Percentiles rank a stretch among this genome's conserved stretches.
These are phyloP conservation scores for Leptomonas pyrrhocoris DNA, from an alignment of 208 protist species.

Conservation along the genomic window DNA sequence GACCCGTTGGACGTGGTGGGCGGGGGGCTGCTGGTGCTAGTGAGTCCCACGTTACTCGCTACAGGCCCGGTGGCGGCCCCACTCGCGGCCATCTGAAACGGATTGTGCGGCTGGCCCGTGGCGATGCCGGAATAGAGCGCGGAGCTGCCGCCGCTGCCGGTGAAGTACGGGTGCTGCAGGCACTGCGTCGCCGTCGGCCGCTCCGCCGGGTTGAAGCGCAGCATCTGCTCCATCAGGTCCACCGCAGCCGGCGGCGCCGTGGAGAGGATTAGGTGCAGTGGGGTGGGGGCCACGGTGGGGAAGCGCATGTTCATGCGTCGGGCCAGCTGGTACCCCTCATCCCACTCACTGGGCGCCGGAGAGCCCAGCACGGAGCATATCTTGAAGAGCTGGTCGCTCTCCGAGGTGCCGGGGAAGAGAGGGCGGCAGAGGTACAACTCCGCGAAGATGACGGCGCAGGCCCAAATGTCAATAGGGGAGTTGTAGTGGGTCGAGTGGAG, in stretches of 20 bases:
- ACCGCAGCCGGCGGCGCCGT: slow-evolving; percentile 93
- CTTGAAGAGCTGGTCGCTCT: slow-evolving; percentile 97
- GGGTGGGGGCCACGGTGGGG: slow-evolving; percentile 86
- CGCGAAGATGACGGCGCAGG: slow-evolving; percentile 95
- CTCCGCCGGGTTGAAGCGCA: slow-evolving; percentile 95
- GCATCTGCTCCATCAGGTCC: slow-evolving; percentile 95
- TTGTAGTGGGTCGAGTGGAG: slow-evolving; percentile 97
- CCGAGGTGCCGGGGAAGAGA: slow-evolving; percentile 95
- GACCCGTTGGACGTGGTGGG: slow-evolving; percentile 39
- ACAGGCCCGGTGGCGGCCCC: slow-evolving; percentile 19
- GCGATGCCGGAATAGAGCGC: slow-evolving; percentile 81
- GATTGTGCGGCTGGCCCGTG: slow-evolving; percentile 90
- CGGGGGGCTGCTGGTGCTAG: slow-evolving; percentile 54
- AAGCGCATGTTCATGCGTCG: slow-evolving; percentile 95
- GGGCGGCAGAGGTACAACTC: slow-evolving; percentile 94
- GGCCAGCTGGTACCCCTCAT: slow-evolving; percentile 93
- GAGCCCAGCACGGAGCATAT: slow-evolving; percentile 95
- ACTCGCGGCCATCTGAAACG: slow-evolving; percentile 75
- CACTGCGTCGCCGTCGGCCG: slow-evolving; percentile 94
- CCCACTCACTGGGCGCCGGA: slow-evolving; percentile 83
- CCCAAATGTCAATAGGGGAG: slow-evolving; percentile 98
- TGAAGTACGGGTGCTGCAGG: slow-evolving; percentile 97
- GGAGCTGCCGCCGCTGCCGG: slow-evolving; percentile 60
- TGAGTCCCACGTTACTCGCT: slow-evolving; percentile 38
- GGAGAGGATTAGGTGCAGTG: slow-evolving; percentile 89